Evolutionary conservation across 2,329 filamentous ascomycete species (phyloP).

Genomic region (Aspergillus quadricinctus): DNA sequence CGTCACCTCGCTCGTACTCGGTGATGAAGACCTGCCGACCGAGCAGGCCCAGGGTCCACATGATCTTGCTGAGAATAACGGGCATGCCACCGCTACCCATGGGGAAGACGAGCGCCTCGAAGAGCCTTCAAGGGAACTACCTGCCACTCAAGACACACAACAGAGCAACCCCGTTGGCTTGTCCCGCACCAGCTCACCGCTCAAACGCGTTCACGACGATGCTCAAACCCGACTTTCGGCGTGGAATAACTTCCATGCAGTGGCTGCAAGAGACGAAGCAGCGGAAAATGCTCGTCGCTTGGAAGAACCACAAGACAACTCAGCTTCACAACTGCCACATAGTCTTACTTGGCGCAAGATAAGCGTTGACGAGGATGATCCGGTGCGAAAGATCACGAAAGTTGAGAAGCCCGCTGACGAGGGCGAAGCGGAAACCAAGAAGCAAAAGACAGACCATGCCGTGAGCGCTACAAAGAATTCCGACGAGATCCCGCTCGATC

Average conservation of each 20-base stretch:
- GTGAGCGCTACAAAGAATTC: conserved; percentile 44
- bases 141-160: not conserved
- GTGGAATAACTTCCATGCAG: conserved; percentile 36
- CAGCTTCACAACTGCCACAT: conserved; percentile 21
- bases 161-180: not conserved
- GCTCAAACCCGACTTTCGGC: conserved; percentile 24
- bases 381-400: conserved; percentile 19
- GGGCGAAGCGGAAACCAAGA: conserved; percentile 13
- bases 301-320: conserved; percentile 15
- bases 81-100: not conserved
- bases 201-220: conserved; percentile 1
- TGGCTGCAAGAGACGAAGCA: conserved; percentile 30
- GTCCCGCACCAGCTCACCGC: not conserved
- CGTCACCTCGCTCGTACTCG: conserved; percentile 8
- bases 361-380: conserved; percentile 26
- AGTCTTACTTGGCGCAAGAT: conserved; percentile 38
- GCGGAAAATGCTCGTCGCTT: conserved; percentile 28
- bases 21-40: conserved; percentile 3
- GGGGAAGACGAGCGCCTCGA: not conserved
- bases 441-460: conserved; percentile 17
- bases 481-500: conserved; percentile 42
- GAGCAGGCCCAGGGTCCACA: not conserved
- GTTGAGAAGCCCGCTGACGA: conserved; percentile 13
- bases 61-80: not conserved
- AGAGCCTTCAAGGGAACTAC: not conserved